phyloP scores from a whole-genome alignment of 805 yeast species.

The Ogataea chonburiensis region DNA sequence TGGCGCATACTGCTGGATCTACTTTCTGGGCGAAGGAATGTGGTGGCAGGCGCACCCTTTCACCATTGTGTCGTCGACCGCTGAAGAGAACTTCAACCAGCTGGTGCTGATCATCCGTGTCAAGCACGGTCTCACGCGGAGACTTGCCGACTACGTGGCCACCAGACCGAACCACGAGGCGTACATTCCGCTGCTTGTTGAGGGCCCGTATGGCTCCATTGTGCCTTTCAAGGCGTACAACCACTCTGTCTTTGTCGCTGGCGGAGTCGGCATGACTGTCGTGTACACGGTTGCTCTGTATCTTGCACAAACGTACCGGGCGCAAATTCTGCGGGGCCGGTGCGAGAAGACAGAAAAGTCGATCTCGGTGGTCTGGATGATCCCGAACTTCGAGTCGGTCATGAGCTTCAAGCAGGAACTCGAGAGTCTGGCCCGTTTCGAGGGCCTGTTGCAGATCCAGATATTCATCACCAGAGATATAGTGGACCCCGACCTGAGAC shows the following conservation, averaged over 20 bases:
- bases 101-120: constrained; percentile 45
- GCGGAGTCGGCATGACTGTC: constrained; percentile 67
- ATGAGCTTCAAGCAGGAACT: constrained; percentile 31
- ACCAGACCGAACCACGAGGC: constrained; percentile 36
- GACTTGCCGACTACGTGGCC: constrained; percentile 35
- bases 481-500: constrained; percentile 20
- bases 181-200: constrained; percentile 45
- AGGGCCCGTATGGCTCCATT: constrained; percentile 59
- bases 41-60: constrained; percentile 74
- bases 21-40: constrained; percentile 42
- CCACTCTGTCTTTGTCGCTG: constrained; percentile 52
- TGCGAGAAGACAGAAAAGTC: constrained; percentile 21
- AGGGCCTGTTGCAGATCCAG: constrained; percentile 29
- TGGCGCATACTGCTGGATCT: constrained; percentile 63
- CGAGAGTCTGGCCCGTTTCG: constrained; percentile 24
- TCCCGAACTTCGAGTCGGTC: constrained; percentile 33
- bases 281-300: constrained; percentile 46
- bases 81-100: constrained; percentile 43
- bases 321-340: constrained; percentile 28
- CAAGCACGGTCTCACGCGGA: constrained; percentile 52
- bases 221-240: constrained; percentile 48
- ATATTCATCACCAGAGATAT: constrained; percentile 30
- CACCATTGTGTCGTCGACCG: constrained; percentile 46
- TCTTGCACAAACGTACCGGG: constrained; percentile 34
- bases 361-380: constrained; percentile 31